These are phyloP conservation scores for Mycena venus DNA, from an alignment of 768 basidiomycete species.

Conservation along the genomic window DNA sequence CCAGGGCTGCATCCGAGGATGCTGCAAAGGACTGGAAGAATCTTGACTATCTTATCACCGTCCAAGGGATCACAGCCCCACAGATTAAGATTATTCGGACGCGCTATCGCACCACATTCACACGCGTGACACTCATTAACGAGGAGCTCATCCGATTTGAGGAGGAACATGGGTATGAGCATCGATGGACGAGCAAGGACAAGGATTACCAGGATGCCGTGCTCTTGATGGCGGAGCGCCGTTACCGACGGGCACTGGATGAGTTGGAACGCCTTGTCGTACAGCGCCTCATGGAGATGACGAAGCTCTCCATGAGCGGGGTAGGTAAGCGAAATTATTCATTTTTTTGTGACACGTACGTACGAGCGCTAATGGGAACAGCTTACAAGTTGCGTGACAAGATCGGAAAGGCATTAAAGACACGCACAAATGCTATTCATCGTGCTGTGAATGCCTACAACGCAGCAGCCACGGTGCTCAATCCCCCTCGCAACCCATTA, in stretches of 20 bases:
- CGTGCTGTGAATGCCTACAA: neutral
- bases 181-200: neutral
- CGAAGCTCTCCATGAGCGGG: slow-evolving; percentile 1
- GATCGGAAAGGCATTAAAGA: neutral
- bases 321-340: neutral
- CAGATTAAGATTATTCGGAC: neutral
- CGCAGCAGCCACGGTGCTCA: neutral
- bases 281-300: neutral
- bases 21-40: neutral
- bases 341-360: neutral
- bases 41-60: neutral
- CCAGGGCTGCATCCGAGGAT: too few species aligned
- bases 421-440: neutral
- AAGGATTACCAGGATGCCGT: neutral
- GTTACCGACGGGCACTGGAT: neutral
- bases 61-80: neutral
- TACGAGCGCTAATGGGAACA: too few species aligned
- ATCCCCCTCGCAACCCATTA: neutral
- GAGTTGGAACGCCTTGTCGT: neutral
- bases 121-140: neutral
- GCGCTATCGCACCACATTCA: neutral
- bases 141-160: neutral
- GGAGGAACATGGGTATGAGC: neutral
- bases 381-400: neutral
- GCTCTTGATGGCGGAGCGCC: neutral